Evolutionary conservation across 441 rosid genomes (phyloP).

Genomic region (Oxalis stricta): DNA sequence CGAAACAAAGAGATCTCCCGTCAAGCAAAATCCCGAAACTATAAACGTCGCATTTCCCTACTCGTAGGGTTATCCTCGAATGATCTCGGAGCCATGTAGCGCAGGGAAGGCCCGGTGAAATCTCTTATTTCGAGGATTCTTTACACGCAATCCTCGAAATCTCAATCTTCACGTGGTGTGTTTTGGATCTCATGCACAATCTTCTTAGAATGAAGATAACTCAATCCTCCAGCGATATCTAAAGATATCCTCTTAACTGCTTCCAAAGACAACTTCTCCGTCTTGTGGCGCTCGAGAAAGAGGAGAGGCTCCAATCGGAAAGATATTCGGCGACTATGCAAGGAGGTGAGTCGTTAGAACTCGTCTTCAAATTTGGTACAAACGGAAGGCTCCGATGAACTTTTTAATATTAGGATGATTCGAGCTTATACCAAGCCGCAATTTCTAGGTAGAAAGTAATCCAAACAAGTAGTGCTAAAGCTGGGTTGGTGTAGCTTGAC

Average conservation of each 20-base stretch:
- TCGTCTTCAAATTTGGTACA: conserved; percentile 74
- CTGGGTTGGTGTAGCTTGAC: no score
- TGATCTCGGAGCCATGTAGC: conserved; percentile 99
- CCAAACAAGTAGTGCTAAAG: no score
- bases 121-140: conserved; percentile 97
- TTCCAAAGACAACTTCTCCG: conserved; percentile 80
- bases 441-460: no score
- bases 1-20: conserved; percentile 98
- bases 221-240: conserved; percentile 94
- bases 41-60: conserved; percentile 92
- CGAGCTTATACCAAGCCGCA: conserved; percentile 92
- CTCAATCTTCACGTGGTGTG: conserved; percentile 83
- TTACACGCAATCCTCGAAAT: conserved; percentile 93
- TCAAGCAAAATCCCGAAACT: conserved; percentile 93
- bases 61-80: conserved; percentile 79
- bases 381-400: conserved; percentile 62
- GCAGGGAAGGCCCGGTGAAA: conserved; percentile 90
- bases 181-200: conserved; percentile 95
- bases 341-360: conserved; percentile 41
- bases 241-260: conserved; percentile 82
- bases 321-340: conserved; percentile 96
- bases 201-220: conserved; percentile 87
- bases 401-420: conserved; percentile 94
- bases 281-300: conserved; percentile 65
- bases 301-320: conserved; percentile 69